Percentiles rank a stretch among this genome's conserved stretches.
phyloP scores from a whole-genome alignment of 352 stramenopile species.

The Phytophthora colocasiae region DNA sequence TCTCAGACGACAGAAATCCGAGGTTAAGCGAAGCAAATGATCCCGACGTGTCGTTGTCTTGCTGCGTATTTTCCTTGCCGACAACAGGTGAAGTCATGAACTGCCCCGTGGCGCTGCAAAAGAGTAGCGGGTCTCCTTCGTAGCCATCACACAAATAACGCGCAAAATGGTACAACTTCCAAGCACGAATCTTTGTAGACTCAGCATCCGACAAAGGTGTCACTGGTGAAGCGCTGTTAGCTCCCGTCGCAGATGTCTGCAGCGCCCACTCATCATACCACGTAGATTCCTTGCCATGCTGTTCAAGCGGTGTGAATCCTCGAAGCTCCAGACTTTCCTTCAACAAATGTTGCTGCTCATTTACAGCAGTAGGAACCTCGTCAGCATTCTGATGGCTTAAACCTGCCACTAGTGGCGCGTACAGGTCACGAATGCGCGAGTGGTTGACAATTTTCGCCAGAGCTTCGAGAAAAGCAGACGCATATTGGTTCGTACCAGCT shows the following conservation, averaged over 20 bases:
- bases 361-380: slow-evolving; percentile 31
- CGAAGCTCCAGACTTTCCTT: slow-evolving; percentile 81
- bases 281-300: slow-evolving; percentile 12
- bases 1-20: slow-evolving; percentile 34
- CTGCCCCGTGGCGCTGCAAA: slow-evolving; percentile 29
- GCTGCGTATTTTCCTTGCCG: slow-evolving; percentile 19
- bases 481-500: slow-evolving; percentile 33
- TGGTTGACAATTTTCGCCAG: slow-evolving; percentile 72
- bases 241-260: slow-evolving; percentile 26
- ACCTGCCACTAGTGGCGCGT: slow-evolving; percentile 35
- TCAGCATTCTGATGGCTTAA: slow-evolving; percentile 15
- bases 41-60: slow-evolving; percentile 21
- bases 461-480: slow-evolving; percentile 49
- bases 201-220: slow-evolving; percentile 51
- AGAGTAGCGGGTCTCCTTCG: slow-evolving; percentile 69
- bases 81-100: slow-evolving; percentile 37
- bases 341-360: slow-evolving; percentile 55
- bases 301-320: slow-evolving; percentile 66
- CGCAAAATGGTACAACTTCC: slow-evolving; percentile 69
- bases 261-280: slow-evolving; percentile 37
- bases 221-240: slow-evolving; percentile 17
- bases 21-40: slow-evolving; percentile 38
- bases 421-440: slow-evolving; percentile 47
- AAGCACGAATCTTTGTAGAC: slow-evolving; percentile 58
- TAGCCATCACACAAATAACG: slow-evolving; percentile 67